These are phyloP conservation scores for Noccaea bulbosa DNA, from an alignment of 345 rosid genomes.

Conservation along the genomic window DNA sequence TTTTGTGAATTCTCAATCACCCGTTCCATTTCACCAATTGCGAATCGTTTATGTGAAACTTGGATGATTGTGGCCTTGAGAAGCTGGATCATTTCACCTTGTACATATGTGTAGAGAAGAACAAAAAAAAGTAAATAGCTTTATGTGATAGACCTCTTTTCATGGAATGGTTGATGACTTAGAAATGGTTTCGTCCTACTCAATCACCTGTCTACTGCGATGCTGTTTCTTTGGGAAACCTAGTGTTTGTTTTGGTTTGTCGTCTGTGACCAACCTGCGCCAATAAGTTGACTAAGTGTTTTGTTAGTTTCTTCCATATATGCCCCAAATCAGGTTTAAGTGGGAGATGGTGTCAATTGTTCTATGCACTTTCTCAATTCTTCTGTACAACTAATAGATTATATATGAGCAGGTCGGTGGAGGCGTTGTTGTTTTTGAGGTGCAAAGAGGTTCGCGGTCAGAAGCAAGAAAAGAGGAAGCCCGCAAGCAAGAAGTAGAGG, in stretches of 20 bases:
- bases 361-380: constrained; percentile 3
- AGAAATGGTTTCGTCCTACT: constrained; percentile 1
- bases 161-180: background rate
- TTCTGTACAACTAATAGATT: constrained; percentile 23
- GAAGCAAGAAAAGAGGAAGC: constrained; percentile 85
- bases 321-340: too few species aligned
- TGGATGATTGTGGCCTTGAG: background rate
- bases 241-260: background rate
- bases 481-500: constrained; percentile 78
- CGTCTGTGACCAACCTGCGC: background rate
- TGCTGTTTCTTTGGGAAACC: background rate
- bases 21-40: background rate
- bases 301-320: constrained; percentile 19
- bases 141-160: background rate
- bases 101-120: background rate
- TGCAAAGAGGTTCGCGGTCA: constrained; percentile 86
- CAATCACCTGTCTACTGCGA: background rate
- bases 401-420: constrained; percentile 70
- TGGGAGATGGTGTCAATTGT: constrained; percentile 28
- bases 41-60: background rate
- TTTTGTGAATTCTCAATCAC: background rate
- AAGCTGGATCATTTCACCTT: background rate
- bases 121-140: background rate
- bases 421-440: constrained; percentile 78
- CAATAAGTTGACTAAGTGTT: background rate